phyloP scores from a whole-genome alignment of 1,284 basidiomycete genomes.

The Leccinum huronense region DNA sequence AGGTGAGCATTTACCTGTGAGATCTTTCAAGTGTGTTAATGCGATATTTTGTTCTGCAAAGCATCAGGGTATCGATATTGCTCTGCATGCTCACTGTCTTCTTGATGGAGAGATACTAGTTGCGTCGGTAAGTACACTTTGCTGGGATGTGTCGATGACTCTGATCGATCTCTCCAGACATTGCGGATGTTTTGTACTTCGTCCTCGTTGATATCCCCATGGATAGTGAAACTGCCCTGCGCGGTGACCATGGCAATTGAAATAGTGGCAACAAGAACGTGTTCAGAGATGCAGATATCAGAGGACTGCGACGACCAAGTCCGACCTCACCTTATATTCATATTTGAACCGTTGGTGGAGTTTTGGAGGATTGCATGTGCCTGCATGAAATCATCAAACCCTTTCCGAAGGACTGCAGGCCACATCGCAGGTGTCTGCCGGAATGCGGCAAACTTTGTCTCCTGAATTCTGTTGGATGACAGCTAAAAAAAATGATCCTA shows the following conservation, averaged over 20 bases:
- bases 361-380: constrained; percentile 67
- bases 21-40: no score
- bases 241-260: constrained; percentile 53
- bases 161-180: no score
- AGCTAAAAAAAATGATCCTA: constrained; percentile 26
- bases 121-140: no score
- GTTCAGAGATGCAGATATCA: constrained; percentile 52
- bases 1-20: no score
- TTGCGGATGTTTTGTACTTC: no score
- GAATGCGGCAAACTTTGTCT: constrained; percentile 25
- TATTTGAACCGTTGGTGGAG: constrained; percentile 66
- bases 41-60: no score
- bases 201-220: no score
- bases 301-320: constrained; percentile 8
- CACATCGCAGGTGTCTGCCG: constrained; percentile 27
- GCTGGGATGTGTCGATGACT: no score
- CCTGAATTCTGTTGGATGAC: constrained; percentile 23
- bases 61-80: no score
- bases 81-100: no score
- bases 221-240: no score
- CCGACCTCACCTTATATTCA: constrained; percentile 50
- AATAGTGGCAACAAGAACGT: constrained; percentile 50
- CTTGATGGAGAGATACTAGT: no score
- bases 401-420: constrained; percentile 44
- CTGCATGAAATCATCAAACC: constrained; percentile 58